Base-by-base conservation (phyloP, 306 rosid genomes). In the Fagus crenata region DNA sequence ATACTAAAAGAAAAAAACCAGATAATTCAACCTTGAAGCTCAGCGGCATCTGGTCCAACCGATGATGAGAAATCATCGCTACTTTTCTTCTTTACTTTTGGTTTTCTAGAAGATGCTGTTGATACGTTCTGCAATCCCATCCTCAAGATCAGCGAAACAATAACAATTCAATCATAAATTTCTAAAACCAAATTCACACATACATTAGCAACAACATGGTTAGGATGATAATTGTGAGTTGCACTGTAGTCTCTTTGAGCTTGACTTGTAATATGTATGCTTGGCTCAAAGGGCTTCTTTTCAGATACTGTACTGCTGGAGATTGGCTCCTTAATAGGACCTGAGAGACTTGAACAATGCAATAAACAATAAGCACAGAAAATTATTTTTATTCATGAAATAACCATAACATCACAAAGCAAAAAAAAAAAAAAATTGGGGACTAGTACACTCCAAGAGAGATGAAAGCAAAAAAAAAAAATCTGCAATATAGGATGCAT, bases 281-380 rank as follows among this genome's bases (percentile, higher is more conserved):
- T 88, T 53, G 90, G 81, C 80, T 91, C 91, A 69, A 49, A 76
- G 61, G 75, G 78, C 89, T 82, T 89, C 85, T 86, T 90, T 80
- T 96, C 97, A 82, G 88, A 78, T 73, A 81, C 83, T 28, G 77
- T 84, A 81, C 86, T 83, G 80, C 83, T 75, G 79, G 88, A 88
- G 85, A 92, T 77, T 82, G 88, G 93, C 91, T 89, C 97, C 90
- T 85, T 84, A 79, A 91, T 84, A 81, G 90, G 97, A 96, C 99
- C 99, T 91, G 99, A 88, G 97, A 91, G 89, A 96, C 99, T 96
- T 96, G 97, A 96, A 89, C 96, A 90, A 87, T 84, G 82, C 93
- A 92, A 89, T 88, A 91, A 86, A 87, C 89, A 96, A 89, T 96
- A 89, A 95, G 97, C 87, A 86, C 83, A 85, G 85, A 86, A 85